Evolutionary conservation across 805 yeast genomes (phyloP).

Genomic region (Lipomyces orientalis): DNA sequence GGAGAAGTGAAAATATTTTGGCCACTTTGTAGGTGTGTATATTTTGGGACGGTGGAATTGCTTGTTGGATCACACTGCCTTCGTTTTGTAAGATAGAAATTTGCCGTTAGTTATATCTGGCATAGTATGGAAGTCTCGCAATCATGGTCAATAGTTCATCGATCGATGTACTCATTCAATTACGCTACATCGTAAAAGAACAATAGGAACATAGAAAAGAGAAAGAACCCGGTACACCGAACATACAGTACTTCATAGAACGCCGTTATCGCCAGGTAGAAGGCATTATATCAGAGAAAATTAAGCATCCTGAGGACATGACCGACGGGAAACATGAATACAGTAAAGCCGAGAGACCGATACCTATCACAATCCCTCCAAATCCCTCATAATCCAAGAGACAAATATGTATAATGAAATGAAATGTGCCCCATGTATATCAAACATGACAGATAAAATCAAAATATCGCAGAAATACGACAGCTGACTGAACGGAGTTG

Average conservation of each 20-base stretch:
- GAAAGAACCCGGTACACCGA: not conserved
- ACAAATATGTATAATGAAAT: not conserved
- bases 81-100: not conserved
- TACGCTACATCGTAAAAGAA: not conserved
- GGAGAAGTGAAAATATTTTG: not conserved
- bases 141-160: not conserved
- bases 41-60: not conserved
- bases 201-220: not conserved
- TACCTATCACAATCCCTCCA: not conserved
- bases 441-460: not conserved
- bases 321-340: not conserved
- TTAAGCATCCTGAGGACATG: not conserved
- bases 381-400: not conserved
- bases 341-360: not conserved
- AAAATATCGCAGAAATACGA: not conserved
- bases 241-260: not conserved
- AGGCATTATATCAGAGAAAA: not conserved
- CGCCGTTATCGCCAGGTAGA: not conserved
- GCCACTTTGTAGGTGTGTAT: not conserved
- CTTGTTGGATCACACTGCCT: not conserved
- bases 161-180: not conserved
- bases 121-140: not conserved
- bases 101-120: not conserved
- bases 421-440: not conserved
- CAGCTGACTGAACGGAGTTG: not conserved